Base-by-base conservation (phyloP, 73 alveolate species). In the Paramecium caudatum region DNA sequence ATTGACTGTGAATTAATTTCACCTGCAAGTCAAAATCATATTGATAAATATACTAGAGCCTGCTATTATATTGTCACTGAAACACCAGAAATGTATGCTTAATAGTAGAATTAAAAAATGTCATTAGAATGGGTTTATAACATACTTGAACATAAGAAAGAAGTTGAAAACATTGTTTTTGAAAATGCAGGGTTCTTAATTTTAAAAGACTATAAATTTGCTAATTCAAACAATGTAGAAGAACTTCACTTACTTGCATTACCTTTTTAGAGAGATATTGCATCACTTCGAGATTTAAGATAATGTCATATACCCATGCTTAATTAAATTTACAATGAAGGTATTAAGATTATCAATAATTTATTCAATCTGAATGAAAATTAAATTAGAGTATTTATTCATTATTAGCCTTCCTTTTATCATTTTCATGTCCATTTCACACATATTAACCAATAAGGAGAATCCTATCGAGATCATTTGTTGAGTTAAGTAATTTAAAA, bases 401-500 rank as follows among this genome's bases (percentile, higher is more conserved):
- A 49, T 49, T 49, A 49, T 19, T 17, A 21, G 1, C 70, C 70
- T 5, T 49, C 70, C 5, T 49, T 49, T 49, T 49, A 49, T 49
- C 70, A 49, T 49, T 49, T 49, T 49, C 70, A 49, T 49, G 70
- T 49, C 9, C 70, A 49, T 49, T 49, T 49, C 70, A 49, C 70
- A 21, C 70, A 49, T 19, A 21, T 36, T 7, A 49, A 8, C 25
- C 33, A 49, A 0, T 6, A 21, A 7, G 70, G 70, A 13, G 19
- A 49, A 7, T 4, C 70, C 5, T 49, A 21, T 49, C 27, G 70
- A 49, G 70, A 49, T 49, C 19, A 21, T 49, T 36, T 36, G 5
- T 19, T 49, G 8, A 55, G 23, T 55, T 27, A 55, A 37, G 80
- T 55, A 55, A 27, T 55, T 55, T 55, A 55, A 25, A 10, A 23